These are phyloP conservation scores for Saturnispora mendoncae DNA, from an alignment of 805 yeast genomes.

Conservation along the genomic window DNA sequence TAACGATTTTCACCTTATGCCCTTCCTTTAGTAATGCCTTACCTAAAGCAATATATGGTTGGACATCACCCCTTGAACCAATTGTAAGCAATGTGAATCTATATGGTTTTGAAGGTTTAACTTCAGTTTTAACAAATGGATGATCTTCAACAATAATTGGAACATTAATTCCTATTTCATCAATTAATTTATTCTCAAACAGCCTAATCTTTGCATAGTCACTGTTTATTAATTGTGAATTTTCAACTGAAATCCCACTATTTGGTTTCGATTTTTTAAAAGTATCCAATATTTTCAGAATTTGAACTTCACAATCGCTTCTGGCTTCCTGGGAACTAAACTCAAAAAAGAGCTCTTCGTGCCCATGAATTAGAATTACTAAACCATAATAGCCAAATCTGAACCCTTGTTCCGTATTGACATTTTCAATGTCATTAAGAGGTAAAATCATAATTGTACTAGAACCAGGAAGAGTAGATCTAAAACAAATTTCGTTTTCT, in stretches of 20 bases:
- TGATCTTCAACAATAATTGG: slow-evolving; percentile 64
- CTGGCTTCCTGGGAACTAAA: slow-evolving; percentile 56
- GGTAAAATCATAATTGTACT: slow-evolving; percentile 80
- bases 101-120: slow-evolving; percentile 46
- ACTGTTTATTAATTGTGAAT: slow-evolving; percentile 9
- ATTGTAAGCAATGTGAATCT: slow-evolving; percentile 71
- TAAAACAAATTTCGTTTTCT: slow-evolving; percentile 59
- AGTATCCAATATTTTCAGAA: slow-evolving; percentile 44
- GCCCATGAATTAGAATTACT: slow-evolving; percentile 60
- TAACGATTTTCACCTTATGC: slow-evolving; percentile 74
- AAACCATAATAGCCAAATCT: slow-evolving; percentile 65
- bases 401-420: slow-evolving; percentile 58
- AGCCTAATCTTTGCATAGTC: slow-evolving; percentile 47
- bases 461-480: slow-evolving; percentile 71
- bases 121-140: slow-evolving; percentile 32
- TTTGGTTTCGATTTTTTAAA: slow-evolving; percentile 19
- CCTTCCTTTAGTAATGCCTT: slow-evolving; percentile 74
- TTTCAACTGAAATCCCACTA: not conserved
- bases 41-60: slow-evolving; percentile 89
- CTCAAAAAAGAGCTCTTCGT: slow-evolving; percentile 70
- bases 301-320: slow-evolving; percentile 59
- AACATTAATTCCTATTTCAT: slow-evolving; percentile 52
- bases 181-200: slow-evolving; percentile 57
- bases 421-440: slow-evolving; percentile 58
- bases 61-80: slow-evolving; percentile 95